Percentiles rank a stretch among this genome's conserved stretches.
Conservation (phyloP, 306 rosid genomes). For the Gleditsia sinensis region DNA sequence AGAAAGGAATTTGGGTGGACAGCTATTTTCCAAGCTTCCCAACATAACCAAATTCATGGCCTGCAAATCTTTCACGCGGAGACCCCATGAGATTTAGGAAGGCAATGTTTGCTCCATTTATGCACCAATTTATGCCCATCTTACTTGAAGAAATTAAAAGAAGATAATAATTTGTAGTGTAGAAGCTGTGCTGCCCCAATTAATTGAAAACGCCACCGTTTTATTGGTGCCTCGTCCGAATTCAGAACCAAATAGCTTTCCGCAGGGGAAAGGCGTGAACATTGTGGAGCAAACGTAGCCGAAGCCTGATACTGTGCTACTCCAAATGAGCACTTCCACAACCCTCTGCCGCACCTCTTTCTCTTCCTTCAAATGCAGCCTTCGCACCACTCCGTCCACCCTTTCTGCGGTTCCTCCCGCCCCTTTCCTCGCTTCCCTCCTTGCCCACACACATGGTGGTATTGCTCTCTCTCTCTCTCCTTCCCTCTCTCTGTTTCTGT, state of each 20-base stretch:
- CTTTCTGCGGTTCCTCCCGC: constrained; percentile 22
- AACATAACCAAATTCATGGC: no score
- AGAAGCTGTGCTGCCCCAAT: no score
- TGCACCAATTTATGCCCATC: no score
- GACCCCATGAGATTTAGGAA: no score
- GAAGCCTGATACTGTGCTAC: not conserved
- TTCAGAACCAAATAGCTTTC: not conserved
- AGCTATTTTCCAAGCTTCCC: no score
- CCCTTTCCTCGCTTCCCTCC: constrained; percentile 31
- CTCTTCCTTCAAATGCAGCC: constrained; percentile 29
- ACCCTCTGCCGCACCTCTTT: constrained; percentile 46
- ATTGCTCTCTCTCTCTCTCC: not conserved
- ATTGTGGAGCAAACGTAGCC: not conserved
- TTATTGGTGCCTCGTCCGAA: not conserved
- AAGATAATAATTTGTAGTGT: no score
- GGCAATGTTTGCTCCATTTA: no score
- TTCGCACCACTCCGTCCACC: constrained; percentile 1
- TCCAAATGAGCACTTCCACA: constrained; percentile 47
- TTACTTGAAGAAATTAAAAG: no score
- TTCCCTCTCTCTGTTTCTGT: not conserved
- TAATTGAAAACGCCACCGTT: no score
- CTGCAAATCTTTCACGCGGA: no score
- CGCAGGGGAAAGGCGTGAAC: not conserved
- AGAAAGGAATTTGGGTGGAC: no score
- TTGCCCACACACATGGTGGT: not conserved